Percentiles rank a stretch among this genome's conserved stretches.
These are phyloP conservation scores for Xylaria sp. DNA, from an alignment of 2,329 filamentous ascomycete species.

Conservation along the genomic window DNA sequence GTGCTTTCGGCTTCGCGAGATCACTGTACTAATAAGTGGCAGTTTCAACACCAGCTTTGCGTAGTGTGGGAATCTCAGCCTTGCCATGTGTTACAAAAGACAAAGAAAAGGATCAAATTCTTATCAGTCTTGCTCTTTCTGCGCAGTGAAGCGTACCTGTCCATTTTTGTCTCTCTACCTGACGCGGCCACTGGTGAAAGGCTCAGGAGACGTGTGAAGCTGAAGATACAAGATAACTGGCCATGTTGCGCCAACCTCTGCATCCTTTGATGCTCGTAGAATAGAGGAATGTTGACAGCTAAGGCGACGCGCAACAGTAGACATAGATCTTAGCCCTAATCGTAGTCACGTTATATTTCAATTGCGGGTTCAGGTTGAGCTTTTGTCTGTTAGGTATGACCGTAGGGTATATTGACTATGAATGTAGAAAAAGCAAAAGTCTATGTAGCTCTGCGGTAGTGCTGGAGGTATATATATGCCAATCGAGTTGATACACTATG, in stretches of 20 bases:
- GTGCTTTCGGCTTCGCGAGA: not conserved
- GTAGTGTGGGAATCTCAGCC: not conserved
- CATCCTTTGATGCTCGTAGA: not conserved
- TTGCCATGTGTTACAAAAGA: not conserved
- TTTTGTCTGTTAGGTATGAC: not conserved
- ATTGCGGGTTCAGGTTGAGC: not conserved
- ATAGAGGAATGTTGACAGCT: not conserved
- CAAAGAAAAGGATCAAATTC: not conserved
- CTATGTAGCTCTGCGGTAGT: not conserved
- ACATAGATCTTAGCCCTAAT: not conserved
- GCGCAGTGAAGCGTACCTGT: not conserved
- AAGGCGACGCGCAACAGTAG: not conserved
- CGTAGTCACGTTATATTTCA: not conserved
- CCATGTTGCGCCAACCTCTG: not conserved
- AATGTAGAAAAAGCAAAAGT: not conserved
- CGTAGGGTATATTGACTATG: not conserved
- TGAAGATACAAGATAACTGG: not conserved
- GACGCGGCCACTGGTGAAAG: not conserved
- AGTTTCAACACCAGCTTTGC: conserved; percentile 4
- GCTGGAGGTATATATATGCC: not conserved
- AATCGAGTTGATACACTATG: not conserved
- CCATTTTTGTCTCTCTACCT: not conserved
- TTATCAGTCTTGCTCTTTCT: not conserved
- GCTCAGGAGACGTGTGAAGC: not conserved
- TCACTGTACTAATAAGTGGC: conserved; percentile 17